Conservation (phyloP, 352 stramenopile species). For the Phytophthora colocasiae region DNA sequence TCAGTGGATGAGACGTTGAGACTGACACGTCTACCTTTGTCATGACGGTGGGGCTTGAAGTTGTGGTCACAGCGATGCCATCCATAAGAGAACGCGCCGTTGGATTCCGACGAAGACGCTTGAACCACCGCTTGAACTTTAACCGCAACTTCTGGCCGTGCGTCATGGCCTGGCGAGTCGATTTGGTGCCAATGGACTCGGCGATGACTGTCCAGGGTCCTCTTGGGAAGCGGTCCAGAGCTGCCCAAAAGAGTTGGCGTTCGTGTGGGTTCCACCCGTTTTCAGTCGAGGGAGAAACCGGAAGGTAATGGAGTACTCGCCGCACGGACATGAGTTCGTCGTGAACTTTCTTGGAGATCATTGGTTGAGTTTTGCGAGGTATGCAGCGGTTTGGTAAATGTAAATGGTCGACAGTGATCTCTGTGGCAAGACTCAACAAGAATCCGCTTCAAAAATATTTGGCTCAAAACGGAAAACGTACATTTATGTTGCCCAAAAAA, state of each 20-base stretch:
- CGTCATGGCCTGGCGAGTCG: slow-evolving; percentile 58
- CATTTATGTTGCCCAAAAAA: slow-evolving; percentile 8
- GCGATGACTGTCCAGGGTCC: slow-evolving; percentile 55
- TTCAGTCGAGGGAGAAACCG: slow-evolving; percentile 27
- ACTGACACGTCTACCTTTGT: slow-evolving; percentile 1
- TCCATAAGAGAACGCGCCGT: slow-evolving; percentile 21
- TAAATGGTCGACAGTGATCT: neutral
- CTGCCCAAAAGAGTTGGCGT: slow-evolving; percentile 44
- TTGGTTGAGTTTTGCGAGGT: slow-evolving; percentile 3
- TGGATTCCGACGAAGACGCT: slow-evolving; percentile 31
- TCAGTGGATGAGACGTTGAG: neutral
- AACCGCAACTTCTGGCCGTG: slow-evolving; percentile 57
- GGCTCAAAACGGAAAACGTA: neutral
- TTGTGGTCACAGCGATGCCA: neutral
- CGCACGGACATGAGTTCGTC: slow-evolving; percentile 33
- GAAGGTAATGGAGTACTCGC: slow-evolving; percentile 30
- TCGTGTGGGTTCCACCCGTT: slow-evolving; percentile 42
- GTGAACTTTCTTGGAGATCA: slow-evolving; percentile 40
- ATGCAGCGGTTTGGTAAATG: slow-evolving; percentile 25
- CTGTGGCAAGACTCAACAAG: slow-evolving; percentile 25
- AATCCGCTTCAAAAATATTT: slow-evolving; percentile 20
- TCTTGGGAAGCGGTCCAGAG: slow-evolving; percentile 46
- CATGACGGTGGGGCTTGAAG: neutral
- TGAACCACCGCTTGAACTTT: slow-evolving; percentile 51
- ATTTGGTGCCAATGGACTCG: slow-evolving; percentile 54